Conservation (phyloP, 768 basidiomycete species). For the Wakefieldia striispora region DNA sequence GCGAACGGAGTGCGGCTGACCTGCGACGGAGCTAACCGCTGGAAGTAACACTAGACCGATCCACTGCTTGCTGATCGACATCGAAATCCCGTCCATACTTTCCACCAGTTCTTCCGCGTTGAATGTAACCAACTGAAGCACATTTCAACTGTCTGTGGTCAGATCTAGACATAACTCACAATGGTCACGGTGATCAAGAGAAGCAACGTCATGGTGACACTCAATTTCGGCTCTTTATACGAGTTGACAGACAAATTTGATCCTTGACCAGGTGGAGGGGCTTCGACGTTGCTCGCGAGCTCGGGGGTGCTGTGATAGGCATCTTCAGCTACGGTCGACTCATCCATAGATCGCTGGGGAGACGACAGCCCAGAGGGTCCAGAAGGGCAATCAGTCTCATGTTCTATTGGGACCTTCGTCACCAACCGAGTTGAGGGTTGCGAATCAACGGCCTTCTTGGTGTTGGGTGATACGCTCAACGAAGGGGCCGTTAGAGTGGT, state of each 20-base stretch:
- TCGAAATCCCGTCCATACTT: constrained; percentile 77
- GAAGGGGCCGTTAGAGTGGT: constrained; percentile 20
- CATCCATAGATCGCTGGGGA: constrained; percentile 16
- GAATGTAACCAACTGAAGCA: constrained; percentile 47
- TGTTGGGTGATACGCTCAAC: not conserved
- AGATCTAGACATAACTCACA: constrained; percentile 38
- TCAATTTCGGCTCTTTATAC: constrained; percentile 55
- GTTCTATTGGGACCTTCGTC: constrained; percentile 7
- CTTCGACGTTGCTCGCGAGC: constrained; percentile 7
- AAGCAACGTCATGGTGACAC: constrained; percentile 53
- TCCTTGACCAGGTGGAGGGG: constrained; percentile 13
- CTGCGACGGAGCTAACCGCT: constrained; percentile 76
- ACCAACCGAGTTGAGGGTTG: constrained; percentile 28
- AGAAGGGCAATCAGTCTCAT: not conserved
- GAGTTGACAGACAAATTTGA: constrained; percentile 17
- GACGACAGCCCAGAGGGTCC: constrained; percentile 7
- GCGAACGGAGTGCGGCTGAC: constrained; percentile 34
- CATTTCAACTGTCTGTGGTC: constrained; percentile 1
- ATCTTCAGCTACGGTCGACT: constrained; percentile 5
- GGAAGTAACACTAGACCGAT: constrained; percentile 87
- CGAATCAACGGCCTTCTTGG: constrained; percentile 8
- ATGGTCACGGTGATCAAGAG: constrained; percentile 60
- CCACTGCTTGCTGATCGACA: constrained; percentile 79
- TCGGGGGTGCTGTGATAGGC: constrained; percentile 8
- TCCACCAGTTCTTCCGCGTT: constrained; percentile 76